Percentiles rank a stretch among this genome's conserved stretches.
phyloP scores from a whole-genome alignment of 257 asterid species.

The Ehretia macrophylla region DNA sequence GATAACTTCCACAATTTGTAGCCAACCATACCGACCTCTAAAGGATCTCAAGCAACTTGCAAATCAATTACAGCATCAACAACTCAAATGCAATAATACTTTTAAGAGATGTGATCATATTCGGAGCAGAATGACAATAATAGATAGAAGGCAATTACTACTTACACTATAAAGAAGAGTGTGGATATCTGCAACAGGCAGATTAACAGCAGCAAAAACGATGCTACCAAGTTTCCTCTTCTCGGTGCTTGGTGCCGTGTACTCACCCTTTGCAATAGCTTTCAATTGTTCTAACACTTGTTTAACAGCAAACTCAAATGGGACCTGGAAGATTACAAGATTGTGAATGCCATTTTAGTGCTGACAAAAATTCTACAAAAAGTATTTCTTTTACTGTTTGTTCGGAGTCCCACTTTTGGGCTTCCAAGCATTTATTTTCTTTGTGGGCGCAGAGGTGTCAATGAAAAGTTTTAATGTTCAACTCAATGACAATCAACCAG shows the following conservation, averaged over 20 bases:
- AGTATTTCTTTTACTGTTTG: too few species aligned
- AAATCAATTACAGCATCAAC: neutral
- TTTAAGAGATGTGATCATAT: neutral
- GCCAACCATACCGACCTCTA: too few species aligned
- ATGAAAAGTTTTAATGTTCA: too few species aligned
- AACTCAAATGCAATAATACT: neutral
- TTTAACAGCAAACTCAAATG: constrained; percentile 58
- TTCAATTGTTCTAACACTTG: constrained; percentile 64
- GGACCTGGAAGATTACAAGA: constrained; percentile 48
- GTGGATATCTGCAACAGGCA: constrained; percentile 62
- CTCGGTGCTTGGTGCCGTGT: constrained; percentile 56
- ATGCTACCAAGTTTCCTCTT: constrained; percentile 60
- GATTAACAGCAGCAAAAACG: constrained; percentile 72
- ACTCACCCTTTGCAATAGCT: constrained; percentile 75
- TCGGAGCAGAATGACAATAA: neutral
- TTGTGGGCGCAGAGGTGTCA: too few species aligned
- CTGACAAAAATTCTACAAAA: neutral
- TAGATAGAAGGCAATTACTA: constrained; percentile 2
- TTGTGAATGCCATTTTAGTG: neutral
- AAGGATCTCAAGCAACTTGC: neutral
- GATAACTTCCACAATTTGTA: too few species aligned
- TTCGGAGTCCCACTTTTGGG: too few species aligned
- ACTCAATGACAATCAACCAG: too few species aligned
- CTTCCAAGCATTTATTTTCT: too few species aligned
- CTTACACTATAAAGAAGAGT: constrained; percentile 57